Evolutionary conservation across 257 asterid species (phyloP).

Genomic region (Penstemon barbatus): DNA sequence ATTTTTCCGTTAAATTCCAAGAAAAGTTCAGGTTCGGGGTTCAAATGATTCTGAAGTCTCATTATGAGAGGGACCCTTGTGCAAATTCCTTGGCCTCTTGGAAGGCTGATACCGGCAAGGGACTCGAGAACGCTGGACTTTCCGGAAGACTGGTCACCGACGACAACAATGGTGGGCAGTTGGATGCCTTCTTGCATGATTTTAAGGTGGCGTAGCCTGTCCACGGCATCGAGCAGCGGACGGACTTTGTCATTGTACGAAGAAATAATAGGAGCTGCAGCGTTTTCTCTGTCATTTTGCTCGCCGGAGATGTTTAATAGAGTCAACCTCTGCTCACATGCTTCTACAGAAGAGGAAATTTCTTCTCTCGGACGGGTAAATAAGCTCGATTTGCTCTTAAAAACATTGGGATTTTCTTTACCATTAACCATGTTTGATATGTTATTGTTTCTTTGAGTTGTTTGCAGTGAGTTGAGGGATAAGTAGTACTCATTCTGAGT

Average conservation of each 20-base stretch:
- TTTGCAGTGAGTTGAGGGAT: too few species aligned
- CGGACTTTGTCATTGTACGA: slow-evolving; percentile 35
- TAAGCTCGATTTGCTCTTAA: too few species aligned
- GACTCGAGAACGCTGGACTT: slow-evolving; percentile 52
- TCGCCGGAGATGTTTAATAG: too few species aligned
- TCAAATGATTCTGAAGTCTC: too few species aligned
- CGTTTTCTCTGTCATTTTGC: too few species aligned
- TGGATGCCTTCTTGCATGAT: slow-evolving; percentile 49
- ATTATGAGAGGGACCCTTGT: slow-evolving; percentile 14
- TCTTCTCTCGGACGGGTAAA: too few species aligned
- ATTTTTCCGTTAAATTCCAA: slow-evolving; percentile 25
- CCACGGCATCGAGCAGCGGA: slow-evolving; percentile 1
- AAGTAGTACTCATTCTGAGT: too few species aligned
- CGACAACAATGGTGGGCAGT: slow-evolving; percentile 47
- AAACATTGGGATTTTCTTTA: too few species aligned
- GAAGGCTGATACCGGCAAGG: slow-evolving; percentile 51
- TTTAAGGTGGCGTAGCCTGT: slow-evolving; percentile 2
- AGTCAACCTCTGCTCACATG: too few species aligned
- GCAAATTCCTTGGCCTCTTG: slow-evolving; percentile 44
- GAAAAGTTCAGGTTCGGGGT: slow-evolving; percentile 21
- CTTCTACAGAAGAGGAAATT: too few species aligned
- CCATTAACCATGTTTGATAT: too few species aligned
- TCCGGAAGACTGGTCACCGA: slow-evolving; percentile 50
- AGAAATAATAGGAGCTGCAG: slow-evolving; percentile 35
- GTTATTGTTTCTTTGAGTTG: too few species aligned